These are phyloP conservation scores for Metschnikowia dekortorum DNA, from an alignment of 805 yeast genomes.

Conservation along the genomic window DNA sequence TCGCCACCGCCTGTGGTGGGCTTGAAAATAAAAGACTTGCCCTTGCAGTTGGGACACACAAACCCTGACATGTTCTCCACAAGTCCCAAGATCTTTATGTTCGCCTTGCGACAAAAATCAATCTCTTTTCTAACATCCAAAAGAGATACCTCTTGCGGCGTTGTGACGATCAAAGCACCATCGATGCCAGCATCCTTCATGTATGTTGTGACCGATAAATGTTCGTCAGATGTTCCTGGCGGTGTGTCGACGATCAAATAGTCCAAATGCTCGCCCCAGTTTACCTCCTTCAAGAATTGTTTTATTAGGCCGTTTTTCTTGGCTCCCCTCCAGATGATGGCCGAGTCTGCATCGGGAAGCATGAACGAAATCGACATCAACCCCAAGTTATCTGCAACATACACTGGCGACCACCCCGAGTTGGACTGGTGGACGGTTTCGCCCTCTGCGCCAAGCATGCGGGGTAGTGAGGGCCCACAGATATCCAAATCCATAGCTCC, in stretches of 20 bases:
- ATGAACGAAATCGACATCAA: slow-evolving; percentile 93
- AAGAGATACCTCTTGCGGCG: slow-evolving; percentile 96
- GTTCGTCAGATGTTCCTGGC: slow-evolving; percentile 98
- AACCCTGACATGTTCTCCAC: slow-evolving; percentile 99
- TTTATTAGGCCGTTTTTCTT: slow-evolving; percentile 91
- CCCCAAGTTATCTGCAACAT: slow-evolving; percentile 90
- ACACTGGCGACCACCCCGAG: slow-evolving; percentile 95
- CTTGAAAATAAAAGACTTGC: slow-evolving; percentile 82
- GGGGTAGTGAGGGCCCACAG: slow-evolving; percentile 95
- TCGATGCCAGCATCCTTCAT: slow-evolving; percentile 88
- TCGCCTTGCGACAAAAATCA: slow-evolving; percentile 90
- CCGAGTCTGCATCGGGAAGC: slow-evolving; percentile 90
- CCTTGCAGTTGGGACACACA: slow-evolving; percentile 92
- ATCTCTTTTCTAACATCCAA: slow-evolving; percentile 94
- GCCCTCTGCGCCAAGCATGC: slow-evolving; percentile 87
- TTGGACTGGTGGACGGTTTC: slow-evolving; percentile 85
- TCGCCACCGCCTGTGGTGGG: slow-evolving; percentile 98
- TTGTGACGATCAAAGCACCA: slow-evolving; percentile 92
- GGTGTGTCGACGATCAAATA: slow-evolving; percentile 93
- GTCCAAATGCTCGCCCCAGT: slow-evolving; percentile 83
- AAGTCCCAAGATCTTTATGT: slow-evolving; percentile 76
- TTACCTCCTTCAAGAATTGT: slow-evolving; percentile 89
- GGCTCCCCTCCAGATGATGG: slow-evolving; percentile 96
- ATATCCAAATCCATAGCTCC: slow-evolving; percentile 98
- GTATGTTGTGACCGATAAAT: slow-evolving; percentile 81